Evolutionary conservation across 2,329 filamentous ascomycete species (phyloP), one percentile per base, ranked within the genome.

Genomic region (Colletotrichum paranaense): DNA sequence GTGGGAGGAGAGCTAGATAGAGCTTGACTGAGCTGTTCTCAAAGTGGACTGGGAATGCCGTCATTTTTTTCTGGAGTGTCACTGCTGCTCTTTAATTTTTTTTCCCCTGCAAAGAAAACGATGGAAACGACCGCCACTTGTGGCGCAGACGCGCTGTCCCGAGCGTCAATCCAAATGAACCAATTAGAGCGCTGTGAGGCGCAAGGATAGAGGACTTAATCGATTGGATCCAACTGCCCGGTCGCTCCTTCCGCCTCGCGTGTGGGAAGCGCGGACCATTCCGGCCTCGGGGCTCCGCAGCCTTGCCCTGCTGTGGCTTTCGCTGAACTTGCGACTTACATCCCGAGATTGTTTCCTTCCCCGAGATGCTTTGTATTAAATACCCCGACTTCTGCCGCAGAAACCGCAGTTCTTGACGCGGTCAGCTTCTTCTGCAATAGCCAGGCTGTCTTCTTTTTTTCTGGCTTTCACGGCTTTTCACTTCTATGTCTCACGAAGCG

Each of bases 221-320:
- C 46, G 59, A 69, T 64, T 68, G 66, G 69, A 32, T 60, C 24
- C 53, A 5, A 63, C 26, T 19, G 32, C 60, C 46, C 14, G 35
- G 67, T 73, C 56, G 71, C 35, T 30, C 60, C 67, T 73, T 71
- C 60, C 67, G 65, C 69, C 59, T 72, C 26, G 42, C 32, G 42
- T 22, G 26, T 30, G 32, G 9, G 35, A 46, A 46, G 46, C 70
- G 55, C 62, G 66, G 67, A 65, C 67, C 62, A 73, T 65, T 12
- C 59, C 66, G 66, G 32, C 46, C 19, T 49, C 35, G 59, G 56
- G 70, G 60, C 49, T 55, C 42, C 42, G 22, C 42, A 70, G 57
- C 32, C 65, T 59, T 66, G 67, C 67, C 67, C 70, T 57, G 71
- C 60, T 32, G 57, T 59, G 22, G n/a, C 28, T 53, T 8, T 56